Percentiles rank a stretch among this genome's conserved stretches.
Conservation (phyloP, 2,329 filamentous ascomycete species). For the Pseudogymnoascus sp. region DNA sequence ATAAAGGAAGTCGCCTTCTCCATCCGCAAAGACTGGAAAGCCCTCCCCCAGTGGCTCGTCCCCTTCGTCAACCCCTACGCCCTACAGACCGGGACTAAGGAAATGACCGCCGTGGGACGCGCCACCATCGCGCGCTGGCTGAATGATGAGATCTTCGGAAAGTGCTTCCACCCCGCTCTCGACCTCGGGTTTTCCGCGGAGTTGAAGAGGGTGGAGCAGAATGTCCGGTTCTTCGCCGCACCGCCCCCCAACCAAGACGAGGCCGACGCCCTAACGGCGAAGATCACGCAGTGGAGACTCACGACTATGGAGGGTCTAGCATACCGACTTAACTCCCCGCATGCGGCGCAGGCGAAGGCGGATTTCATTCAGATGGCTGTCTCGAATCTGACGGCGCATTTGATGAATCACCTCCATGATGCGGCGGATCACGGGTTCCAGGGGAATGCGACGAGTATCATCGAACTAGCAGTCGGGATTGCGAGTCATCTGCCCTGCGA, state of each 20-base stretch:
- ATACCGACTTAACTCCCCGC: conserved; percentile 55
- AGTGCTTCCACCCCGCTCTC: conserved; percentile 84
- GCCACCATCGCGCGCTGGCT: conserved; percentile 86
- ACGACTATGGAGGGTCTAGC: conserved; percentile 87
- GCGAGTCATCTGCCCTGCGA: conserved; percentile 81
- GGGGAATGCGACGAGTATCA: conserved; percentile 82
- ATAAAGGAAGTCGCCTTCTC: conserved; percentile 94
- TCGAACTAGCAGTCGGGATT: conserved; percentile 82
- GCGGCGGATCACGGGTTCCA: conserved; percentile 75
- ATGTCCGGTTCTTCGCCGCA: conserved; percentile 71
- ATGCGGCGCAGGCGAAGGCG: conserved; percentile 56
- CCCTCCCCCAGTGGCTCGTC: conserved; percentile 71
- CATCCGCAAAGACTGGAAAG: conserved; percentile 88
- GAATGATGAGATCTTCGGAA: conserved; percentile 82
- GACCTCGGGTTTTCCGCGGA: conserved; percentile 66
- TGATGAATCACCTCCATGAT: conserved; percentile 67
- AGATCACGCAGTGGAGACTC: conserved; percentile 87
- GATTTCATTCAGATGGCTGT: conserved; percentile 64
- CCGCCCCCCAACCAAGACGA: conserved; percentile 73
- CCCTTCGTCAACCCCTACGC: conserved; percentile 77
- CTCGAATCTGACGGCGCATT: conserved; percentile 54
- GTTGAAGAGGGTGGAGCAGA: conserved; percentile 79
- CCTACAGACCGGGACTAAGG: conserved; percentile 78
- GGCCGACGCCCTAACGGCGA: conserved; percentile 75
- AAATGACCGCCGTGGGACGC: conserved; percentile 93